Percentiles rank a stretch among this genome's conserved stretches.
Conservation (phyloP, 2,329 filamentous ascomycete species). For the Alternaria panax region DNA sequence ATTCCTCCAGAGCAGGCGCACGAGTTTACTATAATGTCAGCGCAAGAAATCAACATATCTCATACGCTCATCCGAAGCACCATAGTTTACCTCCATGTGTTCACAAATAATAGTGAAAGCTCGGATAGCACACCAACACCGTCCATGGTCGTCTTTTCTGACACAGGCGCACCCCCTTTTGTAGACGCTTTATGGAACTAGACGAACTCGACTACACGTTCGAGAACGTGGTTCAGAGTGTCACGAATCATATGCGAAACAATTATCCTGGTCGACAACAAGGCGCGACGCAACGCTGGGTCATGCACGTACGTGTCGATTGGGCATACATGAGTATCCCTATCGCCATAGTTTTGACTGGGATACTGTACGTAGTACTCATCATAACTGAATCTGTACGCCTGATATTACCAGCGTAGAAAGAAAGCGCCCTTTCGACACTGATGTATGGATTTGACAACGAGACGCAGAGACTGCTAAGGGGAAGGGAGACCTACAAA, state of each 20-base stretch:
- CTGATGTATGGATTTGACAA: background rate
- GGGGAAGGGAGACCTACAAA: background rate
- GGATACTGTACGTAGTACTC: background rate
- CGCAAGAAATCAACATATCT: conserved; percentile 1
- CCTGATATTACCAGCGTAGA: background rate
- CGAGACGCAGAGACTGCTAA: background rate
- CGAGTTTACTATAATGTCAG: too few species aligned
- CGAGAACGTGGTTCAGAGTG: background rate
- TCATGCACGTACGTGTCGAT: background rate
- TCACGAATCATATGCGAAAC: background rate
- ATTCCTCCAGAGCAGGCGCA: too few species aligned
- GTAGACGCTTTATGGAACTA: background rate
- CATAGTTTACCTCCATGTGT: background rate
- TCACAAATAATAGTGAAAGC: too few species aligned
- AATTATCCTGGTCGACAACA: background rate
- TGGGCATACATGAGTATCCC: conserved; percentile 1
- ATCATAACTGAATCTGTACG: background rate
- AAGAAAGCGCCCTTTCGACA: background rate
- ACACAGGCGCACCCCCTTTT: background rate
- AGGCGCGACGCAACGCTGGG: background rate
- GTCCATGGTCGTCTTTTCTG: background rate
- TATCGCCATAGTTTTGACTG: background rate
- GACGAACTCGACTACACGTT: background rate
- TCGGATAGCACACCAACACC: too few species aligned
- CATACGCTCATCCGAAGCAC: conserved; percentile 5